Base-by-base conservation (phyloP, 805 yeast species). In the Naumovozyma baii region DNA sequence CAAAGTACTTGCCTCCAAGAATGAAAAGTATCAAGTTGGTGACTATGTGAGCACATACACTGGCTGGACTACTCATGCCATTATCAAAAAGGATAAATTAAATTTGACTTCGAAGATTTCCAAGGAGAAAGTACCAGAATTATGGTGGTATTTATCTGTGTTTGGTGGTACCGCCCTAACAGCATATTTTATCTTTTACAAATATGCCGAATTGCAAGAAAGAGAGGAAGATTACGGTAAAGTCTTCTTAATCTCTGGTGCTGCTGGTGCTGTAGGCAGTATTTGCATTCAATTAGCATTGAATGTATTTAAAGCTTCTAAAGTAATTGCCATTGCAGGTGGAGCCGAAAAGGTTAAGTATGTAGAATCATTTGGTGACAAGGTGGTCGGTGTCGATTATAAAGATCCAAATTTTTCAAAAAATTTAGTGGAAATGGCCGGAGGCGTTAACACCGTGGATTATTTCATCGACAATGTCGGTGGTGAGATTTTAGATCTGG, bases 241-340 rank as follows among this genome's bases (percentile, higher is more conserved):
- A 50, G 63, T 68, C 5, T 64, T 74, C 47, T 59, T 77, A 34
- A 63, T 79, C 34, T 72, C 79, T 15, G 84, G 83, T 41, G 85
- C 85, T 12, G 71, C 80, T 5, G 86, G 86, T 44, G 83, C 83
- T n/a, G 79, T 80, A n/a, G 85, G 85, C 12, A 68, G 75, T 18
- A 59, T 69, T 36, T 72, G 66, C 36, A 72, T 77, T 16, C 83
- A 78, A 54, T 53, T 79, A 10, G 78, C 83, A 32, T 63, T 74
- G 43, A 61, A 69, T 31, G 57, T 73, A 9, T 65, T 71, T 52
- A 71, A 72, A 29, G 80, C 80, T 20, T 59, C 67, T 33, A 71
- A 66, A 47, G 78, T 79, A 18, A 67, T 77, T 52, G 84, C 79
- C 33, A 69, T 77, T 46, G 74, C 83, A 14, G 83, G 84, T 40